phyloP scores from a whole-genome alignment of 2,329 filamentous ascomycete genomes.

The Cladosporium phlei region DNA sequence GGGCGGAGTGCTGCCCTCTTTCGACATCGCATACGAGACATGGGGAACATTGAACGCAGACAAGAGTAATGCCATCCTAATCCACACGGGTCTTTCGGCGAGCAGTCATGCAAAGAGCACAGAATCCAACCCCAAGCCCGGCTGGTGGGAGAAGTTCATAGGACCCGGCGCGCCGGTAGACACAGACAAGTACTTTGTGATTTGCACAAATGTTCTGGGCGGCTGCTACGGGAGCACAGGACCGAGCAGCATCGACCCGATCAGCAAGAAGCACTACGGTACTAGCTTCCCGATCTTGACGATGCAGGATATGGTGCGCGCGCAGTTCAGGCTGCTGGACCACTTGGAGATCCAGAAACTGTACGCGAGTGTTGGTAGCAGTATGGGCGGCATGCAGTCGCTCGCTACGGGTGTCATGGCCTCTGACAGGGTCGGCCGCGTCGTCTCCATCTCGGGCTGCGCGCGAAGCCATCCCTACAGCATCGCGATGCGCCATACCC shows the following conservation, averaged over 20 bases:
- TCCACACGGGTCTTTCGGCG: conserved; percentile 93
- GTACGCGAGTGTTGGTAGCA: conserved; percentile 88
- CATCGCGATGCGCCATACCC: conserved; percentile 96
- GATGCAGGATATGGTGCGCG: conserved; percentile 94
- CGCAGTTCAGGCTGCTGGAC: conserved; percentile 87
- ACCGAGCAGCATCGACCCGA: conserved; percentile 80
- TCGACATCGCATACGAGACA: conserved; percentile 86
- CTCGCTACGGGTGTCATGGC: conserved; percentile 81
- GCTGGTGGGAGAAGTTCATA: conserved; percentile 99
- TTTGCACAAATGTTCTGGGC: conserved; percentile 95
- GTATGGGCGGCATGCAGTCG: conserved; percentile 98
- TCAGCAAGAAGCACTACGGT: conserved; percentile 81
- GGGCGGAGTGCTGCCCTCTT: conserved; percentile 86
- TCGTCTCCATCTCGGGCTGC: conserved; percentile 89
- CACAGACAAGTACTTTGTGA: conserved; percentile 84
- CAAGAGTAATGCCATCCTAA: conserved; percentile 80
- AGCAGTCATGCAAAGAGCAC: conserved; percentile 96
- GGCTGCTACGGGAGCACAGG: conserved; percentile 96
- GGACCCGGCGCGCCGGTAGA: conserved; percentile 79
- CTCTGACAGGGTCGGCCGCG: conserved; percentile 71
- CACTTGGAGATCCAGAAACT: conserved; percentile 69
- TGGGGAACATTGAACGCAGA: conserved; percentile 80
- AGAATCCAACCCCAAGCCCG: conserved; percentile 75
- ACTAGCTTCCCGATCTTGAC: conserved; percentile 94
- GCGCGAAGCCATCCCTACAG: conserved; percentile 94